phyloP scores from a whole-genome alignment of 73 alveolate genomes.

The Symbiodinium natans region DNA sequence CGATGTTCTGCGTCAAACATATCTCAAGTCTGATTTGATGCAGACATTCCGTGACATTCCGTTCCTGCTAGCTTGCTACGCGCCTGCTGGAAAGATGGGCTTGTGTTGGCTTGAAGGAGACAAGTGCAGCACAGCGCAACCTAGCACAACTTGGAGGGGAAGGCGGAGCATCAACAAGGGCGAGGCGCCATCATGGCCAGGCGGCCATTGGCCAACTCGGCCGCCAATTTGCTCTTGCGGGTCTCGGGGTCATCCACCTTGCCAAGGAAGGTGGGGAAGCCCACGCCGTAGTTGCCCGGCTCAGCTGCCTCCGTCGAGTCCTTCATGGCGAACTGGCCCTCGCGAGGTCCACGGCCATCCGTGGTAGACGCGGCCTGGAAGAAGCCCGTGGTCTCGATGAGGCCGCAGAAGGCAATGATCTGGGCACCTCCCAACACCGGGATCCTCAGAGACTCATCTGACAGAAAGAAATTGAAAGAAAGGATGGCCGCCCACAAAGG shows the following conservation, averaged over 20 bases:
- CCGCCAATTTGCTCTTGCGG: background rate
- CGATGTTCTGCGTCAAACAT: background rate
- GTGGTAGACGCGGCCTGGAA: slow-evolving; percentile 6
- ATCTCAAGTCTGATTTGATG: background rate
- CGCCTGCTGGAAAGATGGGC: no score
- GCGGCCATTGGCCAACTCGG: background rate
- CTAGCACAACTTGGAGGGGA: background rate
- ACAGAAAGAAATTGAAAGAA: no score
- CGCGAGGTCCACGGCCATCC: background rate
- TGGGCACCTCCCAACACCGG: slow-evolving; percentile 68
- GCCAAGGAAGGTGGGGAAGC: slow-evolving; percentile 66
- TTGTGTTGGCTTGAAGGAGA: no score
- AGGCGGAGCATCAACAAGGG: background rate
- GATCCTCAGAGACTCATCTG: background rate
- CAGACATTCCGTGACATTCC: no score
- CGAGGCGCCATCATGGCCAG: background rate
- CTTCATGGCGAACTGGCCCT: slow-evolving; percentile 18
- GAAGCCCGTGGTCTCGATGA: background rate
- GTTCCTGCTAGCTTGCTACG: no score
- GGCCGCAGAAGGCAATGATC: slow-evolving; percentile 26
- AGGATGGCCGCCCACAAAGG: background rate
- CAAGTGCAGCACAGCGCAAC: no score
- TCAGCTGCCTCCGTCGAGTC: background rate
- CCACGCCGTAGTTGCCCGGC: slow-evolving; percentile 68
- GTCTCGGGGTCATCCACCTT: slow-evolving; percentile 40